These are phyloP conservation scores for Pisolithus tinctorius DNA, from an alignment of 768 basidiomycete genomes.

Conservation along the genomic window DNA sequence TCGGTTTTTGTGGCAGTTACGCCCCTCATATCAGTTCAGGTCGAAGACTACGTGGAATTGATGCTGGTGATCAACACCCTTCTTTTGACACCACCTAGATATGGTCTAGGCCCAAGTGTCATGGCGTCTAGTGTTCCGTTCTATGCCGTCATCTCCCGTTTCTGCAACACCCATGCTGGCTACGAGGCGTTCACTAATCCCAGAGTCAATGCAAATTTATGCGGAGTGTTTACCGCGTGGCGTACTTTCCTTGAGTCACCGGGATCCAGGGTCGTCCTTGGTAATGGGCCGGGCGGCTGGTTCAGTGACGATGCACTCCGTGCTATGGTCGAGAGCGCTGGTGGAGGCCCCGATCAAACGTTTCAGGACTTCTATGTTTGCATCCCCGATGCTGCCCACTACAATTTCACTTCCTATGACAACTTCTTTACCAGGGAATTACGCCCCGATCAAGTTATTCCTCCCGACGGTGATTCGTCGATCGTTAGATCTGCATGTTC, in stretches of 20 bases:
- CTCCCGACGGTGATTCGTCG: neutral
- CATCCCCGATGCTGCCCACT: too few relatives aligned
- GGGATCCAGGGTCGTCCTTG: constrained; percentile 33
- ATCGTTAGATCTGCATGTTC: too few relatives aligned
- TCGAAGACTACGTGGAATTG: neutral
- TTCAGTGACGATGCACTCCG: constrained; percentile 16
- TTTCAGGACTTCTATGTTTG: too few relatives aligned
- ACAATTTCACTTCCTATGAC: too few relatives aligned
- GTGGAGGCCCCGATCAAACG: too few relatives aligned
- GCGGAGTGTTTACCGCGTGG: constrained; percentile 47
- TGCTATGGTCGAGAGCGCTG: too few relatives aligned
- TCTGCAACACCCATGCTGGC: neutral
- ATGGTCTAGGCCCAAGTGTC: neutral
- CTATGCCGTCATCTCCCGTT: neutral
- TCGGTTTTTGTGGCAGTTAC: neutral
- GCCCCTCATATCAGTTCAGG: neutral
- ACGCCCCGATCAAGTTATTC: constrained; percentile 10
- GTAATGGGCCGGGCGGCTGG: too few relatives aligned
- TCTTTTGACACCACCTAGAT: neutral
- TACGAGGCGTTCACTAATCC: neutral
- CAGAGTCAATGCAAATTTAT: constrained; percentile 39
- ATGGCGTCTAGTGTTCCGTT: neutral
- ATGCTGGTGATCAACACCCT: constrained; percentile 4
- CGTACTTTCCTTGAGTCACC: constrained; percentile 37
- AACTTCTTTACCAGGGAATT: too few relatives aligned